These are phyloP conservation scores for Suillus placidus DNA, from an alignment of 768 basidiomycete species.

Conservation along the genomic window DNA sequence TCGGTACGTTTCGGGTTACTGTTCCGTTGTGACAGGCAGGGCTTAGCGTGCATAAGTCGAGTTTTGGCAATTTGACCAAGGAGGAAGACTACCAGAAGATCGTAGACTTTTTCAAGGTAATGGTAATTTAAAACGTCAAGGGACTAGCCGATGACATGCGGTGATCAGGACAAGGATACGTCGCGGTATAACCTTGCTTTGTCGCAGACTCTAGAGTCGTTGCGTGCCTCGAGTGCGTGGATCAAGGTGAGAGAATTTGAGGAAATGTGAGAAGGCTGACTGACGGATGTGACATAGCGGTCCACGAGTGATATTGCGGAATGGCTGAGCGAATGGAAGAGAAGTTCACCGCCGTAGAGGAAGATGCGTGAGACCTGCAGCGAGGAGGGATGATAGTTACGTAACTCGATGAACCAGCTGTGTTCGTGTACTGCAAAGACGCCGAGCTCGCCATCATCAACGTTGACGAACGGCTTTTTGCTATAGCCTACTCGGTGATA, in stretches of 20 bases:
- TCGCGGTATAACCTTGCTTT: conserved; percentile 68
- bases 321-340: conserved; percentile 52
- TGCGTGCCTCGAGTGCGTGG: conserved; percentile 62
- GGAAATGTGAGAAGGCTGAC: conserved; percentile 12
- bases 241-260: conserved; percentile 49
- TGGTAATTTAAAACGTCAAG: conserved; percentile 14
- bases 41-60: conserved; percentile 31
- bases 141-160: conserved; percentile 14
- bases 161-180: conserved; percentile 59
- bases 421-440: conserved; percentile 5
- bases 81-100: conserved; percentile 65
- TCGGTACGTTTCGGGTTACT: conserved; percentile 41
- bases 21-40: not conserved
- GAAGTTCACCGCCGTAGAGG: not conserved
- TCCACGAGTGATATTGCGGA: conserved; percentile 56
- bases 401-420: conserved; percentile 1
- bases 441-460: conserved; percentile 1
- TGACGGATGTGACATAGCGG: conserved; percentile 40
- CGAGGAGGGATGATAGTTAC: conserved; percentile 1
- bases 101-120: conserved; percentile 76
- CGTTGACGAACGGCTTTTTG: not conserved
- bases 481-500: not conserved
- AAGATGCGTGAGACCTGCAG: conserved; percentile 1
- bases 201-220: conserved; percentile 68
- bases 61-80: conserved; percentile 57